Percentiles rank a stretch among this genome's conserved stretches.
Conservation (phyloP, 371 early-diverging fungal species). For the Racocetra persica region DNA sequence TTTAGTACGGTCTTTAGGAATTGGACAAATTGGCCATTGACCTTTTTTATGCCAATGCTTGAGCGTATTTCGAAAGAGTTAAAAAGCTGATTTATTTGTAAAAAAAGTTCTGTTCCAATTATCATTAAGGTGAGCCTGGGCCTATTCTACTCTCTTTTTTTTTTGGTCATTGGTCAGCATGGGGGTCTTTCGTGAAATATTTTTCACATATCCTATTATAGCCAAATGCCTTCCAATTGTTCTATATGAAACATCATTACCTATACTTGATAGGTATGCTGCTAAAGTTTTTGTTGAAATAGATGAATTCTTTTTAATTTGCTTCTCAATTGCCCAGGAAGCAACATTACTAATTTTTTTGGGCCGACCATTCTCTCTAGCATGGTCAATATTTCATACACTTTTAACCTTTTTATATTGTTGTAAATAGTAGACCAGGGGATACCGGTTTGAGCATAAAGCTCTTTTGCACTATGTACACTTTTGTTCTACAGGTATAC, state of each 20-base stretch:
- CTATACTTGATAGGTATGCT: not conserved
- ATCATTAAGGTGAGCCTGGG: too few relatives aligned
- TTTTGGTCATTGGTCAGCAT: not conserved
- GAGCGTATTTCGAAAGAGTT: not conserved
- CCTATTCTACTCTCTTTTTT: too few relatives aligned
- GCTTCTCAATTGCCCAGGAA: not conserved
- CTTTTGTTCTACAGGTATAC: not conserved
- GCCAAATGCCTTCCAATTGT: not conserved
- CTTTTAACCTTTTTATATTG: not conserved
- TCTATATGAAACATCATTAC: too few relatives aligned
- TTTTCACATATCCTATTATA: not conserved
- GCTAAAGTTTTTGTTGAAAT: not conserved
- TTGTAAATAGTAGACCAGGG: not conserved
- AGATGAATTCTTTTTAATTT: not conserved
- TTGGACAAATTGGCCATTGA: not conserved
- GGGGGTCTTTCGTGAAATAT: not conserved
- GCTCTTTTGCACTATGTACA: not conserved
- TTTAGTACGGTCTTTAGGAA: constrained; percentile 12
- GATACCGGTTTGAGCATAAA: not conserved
- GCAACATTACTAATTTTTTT: not conserved
- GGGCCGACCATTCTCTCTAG: not conserved
- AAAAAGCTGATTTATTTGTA: not conserved
- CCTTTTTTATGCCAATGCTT: too few relatives aligned
- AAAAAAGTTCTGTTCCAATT: not conserved
- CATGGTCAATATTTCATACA: too few relatives aligned